Evolutionary conservation across 2,329 filamentous ascomycete genomes (phyloP).

Genomic region (Botrytis cinerea): DNA sequence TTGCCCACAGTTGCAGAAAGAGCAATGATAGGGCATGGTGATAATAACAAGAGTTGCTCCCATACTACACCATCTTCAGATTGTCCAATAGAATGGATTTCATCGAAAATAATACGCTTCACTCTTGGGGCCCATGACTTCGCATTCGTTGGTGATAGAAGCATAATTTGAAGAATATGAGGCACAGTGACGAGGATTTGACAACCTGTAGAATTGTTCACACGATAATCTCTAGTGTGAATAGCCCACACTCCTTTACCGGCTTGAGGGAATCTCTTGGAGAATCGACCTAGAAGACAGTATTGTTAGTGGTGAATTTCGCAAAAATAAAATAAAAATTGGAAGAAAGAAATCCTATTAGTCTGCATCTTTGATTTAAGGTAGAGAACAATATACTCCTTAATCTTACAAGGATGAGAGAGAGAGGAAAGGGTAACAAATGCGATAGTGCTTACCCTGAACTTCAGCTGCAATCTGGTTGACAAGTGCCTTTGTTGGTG

Average conservation of each 20-base stretch:
- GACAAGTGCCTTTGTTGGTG: conserved; percentile 78
- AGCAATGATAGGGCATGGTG: conserved; percentile 76
- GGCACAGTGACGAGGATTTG: conserved; percentile 78
- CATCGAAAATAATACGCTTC: conserved; percentile 78
- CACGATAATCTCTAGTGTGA: conserved; percentile 71
- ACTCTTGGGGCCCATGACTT: conserved; percentile 66
- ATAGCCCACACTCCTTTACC: conserved; percentile 77
- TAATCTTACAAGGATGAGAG: background rate
- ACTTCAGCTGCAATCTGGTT: conserved; percentile 83
- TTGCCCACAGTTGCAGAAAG: conserved; percentile 81
- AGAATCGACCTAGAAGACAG: conserved; percentile 54
- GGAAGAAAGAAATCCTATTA: background rate
- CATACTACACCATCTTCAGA: conserved; percentile 74
- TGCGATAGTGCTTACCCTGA: conserved; percentile 50
- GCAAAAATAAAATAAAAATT: background rate
- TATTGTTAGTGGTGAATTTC: conserved; percentile 18
- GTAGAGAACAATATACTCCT: background rate
- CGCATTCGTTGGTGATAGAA: conserved; percentile 66
- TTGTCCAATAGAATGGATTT: conserved; percentile 79
- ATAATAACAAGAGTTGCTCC: conserved; percentile 74
- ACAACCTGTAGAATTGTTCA: conserved; percentile 72
- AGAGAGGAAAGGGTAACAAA: background rate
- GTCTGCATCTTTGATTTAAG: background rate
- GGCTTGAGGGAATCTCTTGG: conserved; percentile 58
- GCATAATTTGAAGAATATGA: conserved; percentile 77